Conservation (phyloP, 306 rosid species). For the Luffa acutangula region DNA sequence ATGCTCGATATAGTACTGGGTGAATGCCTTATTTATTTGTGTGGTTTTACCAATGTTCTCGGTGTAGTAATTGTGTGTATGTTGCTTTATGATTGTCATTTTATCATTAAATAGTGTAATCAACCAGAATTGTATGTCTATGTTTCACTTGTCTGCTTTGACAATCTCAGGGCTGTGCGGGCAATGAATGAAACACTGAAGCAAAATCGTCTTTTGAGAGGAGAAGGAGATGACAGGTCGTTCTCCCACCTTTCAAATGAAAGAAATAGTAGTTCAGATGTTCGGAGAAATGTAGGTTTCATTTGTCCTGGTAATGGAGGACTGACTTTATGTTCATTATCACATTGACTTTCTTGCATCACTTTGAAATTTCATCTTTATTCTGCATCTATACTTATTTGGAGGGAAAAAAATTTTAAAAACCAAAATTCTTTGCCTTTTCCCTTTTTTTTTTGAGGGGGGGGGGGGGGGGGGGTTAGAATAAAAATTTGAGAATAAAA, state of each 20-base stretch:
- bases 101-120: not conserved
- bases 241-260: constrained; percentile 43
- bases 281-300: constrained; percentile 40
- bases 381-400: not conserved
- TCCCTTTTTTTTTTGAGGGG: not conserved
- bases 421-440: not conserved
- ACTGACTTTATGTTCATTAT: not conserved
- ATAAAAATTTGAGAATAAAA: not conserved
- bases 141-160: not conserved
- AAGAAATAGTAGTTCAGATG: constrained; percentile 20
- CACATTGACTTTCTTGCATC: not conserved
- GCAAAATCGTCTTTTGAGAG: constrained; percentile 83
- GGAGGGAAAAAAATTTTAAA: not conserved
- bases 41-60: not conserved
- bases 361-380: constrained; percentile 13
- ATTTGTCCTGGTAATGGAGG: constrained; percentile 10
- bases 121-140: not conserved
- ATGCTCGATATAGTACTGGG: not conserved
- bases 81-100: not conserved
- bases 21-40: not conserved
- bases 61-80: not conserved
- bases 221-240: constrained; percentile 50
- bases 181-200: constrained; percentile 97
- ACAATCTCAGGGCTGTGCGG: constrained; percentile 70
- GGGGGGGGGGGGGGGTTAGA: too few species aligned